phyloP scores from a whole-genome alignment of 345 rosid species.

The Lepidium aucheri region DNA sequence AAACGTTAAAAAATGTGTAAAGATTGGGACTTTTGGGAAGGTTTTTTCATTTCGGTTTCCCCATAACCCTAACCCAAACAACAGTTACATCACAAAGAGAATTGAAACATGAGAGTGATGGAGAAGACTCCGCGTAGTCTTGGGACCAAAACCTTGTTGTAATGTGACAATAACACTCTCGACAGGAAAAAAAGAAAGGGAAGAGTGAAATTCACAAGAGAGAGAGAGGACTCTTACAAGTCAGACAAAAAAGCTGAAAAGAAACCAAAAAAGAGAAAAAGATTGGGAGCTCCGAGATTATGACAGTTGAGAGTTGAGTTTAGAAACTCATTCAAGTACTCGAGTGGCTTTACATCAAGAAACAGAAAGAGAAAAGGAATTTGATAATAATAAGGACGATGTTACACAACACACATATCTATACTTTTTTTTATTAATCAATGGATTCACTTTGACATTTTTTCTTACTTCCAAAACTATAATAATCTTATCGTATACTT shows the following conservation, averaged over 20 bases:
- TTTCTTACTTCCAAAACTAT: too few relatives aligned
- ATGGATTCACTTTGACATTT: not conserved
- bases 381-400: constrained; percentile 9
- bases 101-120: not conserved
- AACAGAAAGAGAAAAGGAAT: not conserved
- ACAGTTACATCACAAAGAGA: not conserved
- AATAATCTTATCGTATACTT: too few relatives aligned
- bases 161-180: constrained; percentile 19
- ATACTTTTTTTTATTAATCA: constrained; percentile 7
- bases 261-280: not conserved
- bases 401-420: not conserved
- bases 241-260: not conserved
- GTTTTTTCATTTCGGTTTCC: not conserved
- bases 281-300: constrained; percentile 6
- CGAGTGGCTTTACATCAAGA: constrained; percentile 15
- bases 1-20: too few relatives aligned
- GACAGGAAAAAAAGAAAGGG: constrained; percentile 17
- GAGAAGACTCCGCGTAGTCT: constrained; percentile 9
- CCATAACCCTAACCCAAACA: not conserved
- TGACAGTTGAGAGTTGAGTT: constrained; percentile 16
- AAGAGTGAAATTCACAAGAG: not conserved
- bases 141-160: not conserved
- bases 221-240: not conserved
- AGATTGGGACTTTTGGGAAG: not conserved
- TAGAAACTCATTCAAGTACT: constrained; percentile 20